Evolutionary conservation across 106 monocot species (phyloP).

Genomic region (Dendrobium huoshanense): DNA sequence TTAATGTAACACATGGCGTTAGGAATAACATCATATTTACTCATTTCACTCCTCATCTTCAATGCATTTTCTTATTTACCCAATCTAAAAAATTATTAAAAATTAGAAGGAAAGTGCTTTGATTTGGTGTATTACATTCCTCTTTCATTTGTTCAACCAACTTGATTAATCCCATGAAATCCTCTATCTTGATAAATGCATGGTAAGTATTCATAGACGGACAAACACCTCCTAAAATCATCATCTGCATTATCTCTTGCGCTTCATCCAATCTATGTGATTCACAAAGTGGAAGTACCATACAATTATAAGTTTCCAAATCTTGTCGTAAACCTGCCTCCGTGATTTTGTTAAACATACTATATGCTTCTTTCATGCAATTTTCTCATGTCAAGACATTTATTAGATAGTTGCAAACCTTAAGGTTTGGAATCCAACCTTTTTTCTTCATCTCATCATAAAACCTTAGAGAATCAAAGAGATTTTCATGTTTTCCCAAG

Average conservation of each 20-base stretch:
- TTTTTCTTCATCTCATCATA: slow-evolving; percentile 92
- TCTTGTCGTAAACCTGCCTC: slow-evolving; percentile 48
- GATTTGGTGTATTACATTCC: slow-evolving; percentile 34
- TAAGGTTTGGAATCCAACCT: slow-evolving; percentile 15
- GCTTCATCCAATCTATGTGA: slow-evolving; percentile 63
- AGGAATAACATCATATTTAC: slow-evolving; percentile 29
- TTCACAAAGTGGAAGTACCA: slow-evolving; percentile 82
- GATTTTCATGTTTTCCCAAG: slow-evolving; percentile 63
- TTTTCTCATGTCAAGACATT: slow-evolving; percentile 64
- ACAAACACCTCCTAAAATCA: not conserved
- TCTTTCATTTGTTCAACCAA: slow-evolving; percentile 57
- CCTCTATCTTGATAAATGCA: slow-evolving; percentile 56
- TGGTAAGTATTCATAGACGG: slow-evolving; percentile 63
- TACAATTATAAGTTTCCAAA: slow-evolving; percentile 59
- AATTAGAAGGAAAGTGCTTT: slow-evolving; percentile 49
- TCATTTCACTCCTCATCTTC: slow-evolving; percentile 72
- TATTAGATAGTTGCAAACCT: slow-evolving; percentile 64
- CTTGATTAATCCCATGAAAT: slow-evolving; percentile 38
- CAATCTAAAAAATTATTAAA: slow-evolving; percentile 52
- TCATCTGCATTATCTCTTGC: not conserved
- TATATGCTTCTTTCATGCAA: slow-evolving; percentile 54
- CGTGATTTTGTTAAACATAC: slow-evolving; percentile 45
- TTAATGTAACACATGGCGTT: slow-evolving; percentile 37
- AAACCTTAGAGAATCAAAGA: slow-evolving; percentile 72
- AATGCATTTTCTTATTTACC: slow-evolving; percentile 52